Evolutionary conservation across 169 alveolate genomes (phyloP), one percentile per base, ranked within the genome.

Genomic region (Haemoproteus tartakovskyi): DNA sequence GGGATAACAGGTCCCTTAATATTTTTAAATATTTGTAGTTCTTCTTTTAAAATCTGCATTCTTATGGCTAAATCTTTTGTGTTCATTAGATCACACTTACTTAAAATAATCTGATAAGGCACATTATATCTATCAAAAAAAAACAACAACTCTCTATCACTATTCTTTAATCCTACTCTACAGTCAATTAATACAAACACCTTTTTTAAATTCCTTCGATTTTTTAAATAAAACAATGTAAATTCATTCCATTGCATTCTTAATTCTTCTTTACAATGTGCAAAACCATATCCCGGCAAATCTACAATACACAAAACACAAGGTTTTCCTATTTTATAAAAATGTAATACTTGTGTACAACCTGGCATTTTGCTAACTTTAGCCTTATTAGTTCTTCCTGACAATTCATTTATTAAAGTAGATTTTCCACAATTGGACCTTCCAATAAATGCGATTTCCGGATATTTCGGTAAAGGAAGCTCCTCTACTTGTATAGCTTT

Each of bases 241-340:
- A 84, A 87, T 62, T 89, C 93, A 59, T 84, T 87, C 89, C 89
- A 84, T 37, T 61, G 78, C 30, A 79, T 46, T 29, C 86, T 54
- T 21, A 70, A 33, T 47, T 83, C 91, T 60, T 89, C 93, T 37
- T 81, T 78, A 52, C 81, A 67, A 8, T 79, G 51, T 9, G 89
- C 86, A 47, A 79, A 86, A 19, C 90, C 89, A 50, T 87, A 89
- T n/a, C 91, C 92, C 36, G 93, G 93, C 63, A 89, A 57, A 78
- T 89, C 93, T 2, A 89, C 93, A 40, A 89, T 48, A 74, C 89
- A 79, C 33, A 89, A 47, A 38, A 63, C 80, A 18, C 91, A 81
- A 11, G 92, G 92, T 19, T 84, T 56, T 0, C 90, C 92, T 46
- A 89, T 91, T 79, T 86, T 70, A 45, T 85, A 88, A 62, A 88